Evolutionary conservation across 1,284 basidiomycete species (phyloP), one percentile per base, ranked within the genome.

Genomic region (Boletellus sp.): DNA sequence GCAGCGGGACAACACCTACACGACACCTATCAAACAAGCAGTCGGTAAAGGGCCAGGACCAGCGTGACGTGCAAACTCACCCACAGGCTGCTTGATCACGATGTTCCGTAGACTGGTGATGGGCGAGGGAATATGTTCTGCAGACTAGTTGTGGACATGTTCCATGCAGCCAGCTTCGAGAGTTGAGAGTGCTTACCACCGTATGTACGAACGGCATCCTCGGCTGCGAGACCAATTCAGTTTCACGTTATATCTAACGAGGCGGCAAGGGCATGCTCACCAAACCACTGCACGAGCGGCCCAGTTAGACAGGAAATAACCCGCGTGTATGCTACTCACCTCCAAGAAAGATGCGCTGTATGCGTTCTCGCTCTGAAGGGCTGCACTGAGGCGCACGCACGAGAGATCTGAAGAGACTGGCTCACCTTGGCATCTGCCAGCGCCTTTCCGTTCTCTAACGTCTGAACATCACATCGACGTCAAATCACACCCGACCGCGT

Each of bases 11-110:
- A 27, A 49, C 5, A 69, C 77, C 41, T 68, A 82, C 80, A 82
- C 80, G 33, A 82, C 80, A 55, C 80, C 79, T 80, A 51, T 34
- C 26, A 17, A 48, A 36, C 35, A 42, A 16, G 5, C 22, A n/a
- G 46, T 50, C 8, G 41, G 43, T 20, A 27, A 35, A 14, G 19
- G 20, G 26, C 17, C 22, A 21, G 19, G 8, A 41, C 34, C 6
- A 36, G 17, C 21, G 23, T 10, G 21, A 20, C 4, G 35, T 32
- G n/a, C 8, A 11, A 27, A 67, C 77, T 55, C 55, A 84, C 94
- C 94, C 50, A 96, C 73, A 6, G 94, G 94, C 67, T 99, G 94
- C 69, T 94, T 94, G 58, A 97, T 84, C n/a, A 91, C 87, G 16
- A 97, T 69, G 63, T 95, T 95, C 42, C 94, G 83, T 10, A 86